Conservation (phyloP, 1,284 basidiomycete species). For the Cutaneotrichosporon cavernicola region DNA sequence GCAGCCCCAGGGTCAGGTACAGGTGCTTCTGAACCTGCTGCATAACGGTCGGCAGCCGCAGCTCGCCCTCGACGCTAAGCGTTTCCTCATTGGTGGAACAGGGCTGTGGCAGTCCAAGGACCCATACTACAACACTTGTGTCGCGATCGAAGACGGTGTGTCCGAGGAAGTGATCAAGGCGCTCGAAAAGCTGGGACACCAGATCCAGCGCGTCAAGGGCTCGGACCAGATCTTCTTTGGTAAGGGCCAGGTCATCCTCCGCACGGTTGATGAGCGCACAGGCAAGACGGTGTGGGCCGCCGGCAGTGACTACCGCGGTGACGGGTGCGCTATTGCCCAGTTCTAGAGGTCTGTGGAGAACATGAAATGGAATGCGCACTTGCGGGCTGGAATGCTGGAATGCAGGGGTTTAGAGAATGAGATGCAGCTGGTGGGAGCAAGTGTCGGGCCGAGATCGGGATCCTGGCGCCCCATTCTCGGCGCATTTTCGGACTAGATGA, state of each 20-base stretch:
- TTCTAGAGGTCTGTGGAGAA: constrained; percentile 11
- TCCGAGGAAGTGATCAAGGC: constrained; percentile 60
- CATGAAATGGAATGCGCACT: constrained; percentile 26
- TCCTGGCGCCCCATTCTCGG: background rate
- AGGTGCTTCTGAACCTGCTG: constrained; percentile 68
- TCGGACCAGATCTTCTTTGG: constrained; percentile 31
- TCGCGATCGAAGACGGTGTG: constrained; percentile 84
- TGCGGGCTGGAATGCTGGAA: constrained; percentile 29
- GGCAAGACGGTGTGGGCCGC: constrained; percentile 34
- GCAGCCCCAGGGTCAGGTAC: constrained; percentile 30
- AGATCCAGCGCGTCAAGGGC: constrained; percentile 59
- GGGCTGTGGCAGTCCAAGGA: constrained; percentile 30
- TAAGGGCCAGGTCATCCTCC: constrained; percentile 35
- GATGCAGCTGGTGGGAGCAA: constrained; percentile 29
- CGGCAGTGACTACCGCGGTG: constrained; percentile 33
- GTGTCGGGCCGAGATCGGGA: background rate
- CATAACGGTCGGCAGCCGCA: constrained; percentile 58
- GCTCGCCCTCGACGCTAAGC: constrained; percentile 73
- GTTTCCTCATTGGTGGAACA: constrained; percentile 73
- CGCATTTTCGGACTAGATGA: background rate
- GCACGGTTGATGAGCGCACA: constrained; percentile 24
- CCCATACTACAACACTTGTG: constrained; percentile 65
- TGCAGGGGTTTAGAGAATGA: too few relatives aligned
- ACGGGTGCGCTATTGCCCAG: constrained; percentile 34
- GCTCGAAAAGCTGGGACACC: constrained; percentile 81